Percentiles rank a stretch among this genome's conserved stretches.
Evolutionary conservation across 1,139 yeast genomes (phyloP).

Genomic region (Candida tunisiensis): DNA sequence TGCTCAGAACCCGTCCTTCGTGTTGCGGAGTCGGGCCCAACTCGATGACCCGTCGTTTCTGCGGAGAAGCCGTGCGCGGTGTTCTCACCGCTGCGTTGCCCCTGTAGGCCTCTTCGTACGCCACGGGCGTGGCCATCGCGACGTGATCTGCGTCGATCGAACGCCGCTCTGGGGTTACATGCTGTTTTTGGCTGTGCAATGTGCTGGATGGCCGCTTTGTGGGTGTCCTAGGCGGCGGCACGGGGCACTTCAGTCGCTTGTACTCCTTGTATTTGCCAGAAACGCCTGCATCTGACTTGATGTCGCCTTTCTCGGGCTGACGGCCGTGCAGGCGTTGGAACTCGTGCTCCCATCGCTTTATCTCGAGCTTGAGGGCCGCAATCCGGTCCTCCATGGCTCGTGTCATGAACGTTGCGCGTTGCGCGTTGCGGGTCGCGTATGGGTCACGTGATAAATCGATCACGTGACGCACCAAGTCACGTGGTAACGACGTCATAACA

Average conservation of each 20-base stretch:
- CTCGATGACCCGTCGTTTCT: constrained; percentile 14
- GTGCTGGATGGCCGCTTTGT: neutral
- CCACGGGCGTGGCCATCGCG: no score
- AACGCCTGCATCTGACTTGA: constrained; percentile 30
- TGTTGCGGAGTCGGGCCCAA: constrained; percentile 70
- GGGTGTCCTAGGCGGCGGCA: constrained; percentile 1
- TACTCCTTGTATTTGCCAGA: constrained; percentile 28
- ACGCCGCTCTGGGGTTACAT: no score
- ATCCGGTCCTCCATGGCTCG: neutral
- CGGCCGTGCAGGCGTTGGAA: constrained; percentile 28
- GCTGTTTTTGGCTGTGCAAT: constrained; percentile 4
- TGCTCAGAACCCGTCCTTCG: constrained; percentile 48
- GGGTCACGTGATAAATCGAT: no score
- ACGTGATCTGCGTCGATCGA: no score
- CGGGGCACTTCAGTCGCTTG: constrained; percentile 15
- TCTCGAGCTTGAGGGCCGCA: constrained; percentile 18
- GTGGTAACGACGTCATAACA: no score
- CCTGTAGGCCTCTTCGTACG: neutral
- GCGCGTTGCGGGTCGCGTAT: no score
- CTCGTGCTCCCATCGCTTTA: constrained; percentile 47
- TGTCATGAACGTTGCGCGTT: no score
- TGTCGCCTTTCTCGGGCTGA: constrained; percentile 37
- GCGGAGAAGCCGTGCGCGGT: constrained; percentile 4
- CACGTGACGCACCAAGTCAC: no score
- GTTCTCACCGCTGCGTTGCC: constrained; percentile 1